phyloP scores from a whole-genome alignment of 345 rosid species.

The Lumnitzera littorea region DNA sequence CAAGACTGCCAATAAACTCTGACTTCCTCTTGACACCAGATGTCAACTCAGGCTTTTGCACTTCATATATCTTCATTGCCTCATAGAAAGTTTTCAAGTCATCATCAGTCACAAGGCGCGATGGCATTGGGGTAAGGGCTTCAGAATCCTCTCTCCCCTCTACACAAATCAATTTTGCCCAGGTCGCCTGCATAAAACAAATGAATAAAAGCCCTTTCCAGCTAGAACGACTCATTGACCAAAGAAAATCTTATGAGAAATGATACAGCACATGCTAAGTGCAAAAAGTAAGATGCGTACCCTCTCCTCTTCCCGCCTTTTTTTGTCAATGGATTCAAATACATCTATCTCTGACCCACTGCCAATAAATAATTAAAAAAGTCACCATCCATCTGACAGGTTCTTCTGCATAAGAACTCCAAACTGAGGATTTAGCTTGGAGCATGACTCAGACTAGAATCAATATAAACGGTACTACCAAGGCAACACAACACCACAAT shows the following conservation, averaged over 20 bases:
- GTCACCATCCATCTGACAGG: not conserved
- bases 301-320: conserved; percentile 65
- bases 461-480: no score
- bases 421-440: not conserved
- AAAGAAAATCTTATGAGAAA: not conserved
- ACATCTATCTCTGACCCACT: conserved; percentile 88
- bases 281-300: conserved; percentile 22
- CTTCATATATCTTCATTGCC: conserved; percentile 65
- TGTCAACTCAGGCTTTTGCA: conserved; percentile 35
- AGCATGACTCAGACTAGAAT: no score
- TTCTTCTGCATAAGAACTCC: not conserved
- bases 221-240: not conserved
- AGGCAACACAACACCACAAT: no score
- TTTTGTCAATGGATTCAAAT: conserved; percentile 75
- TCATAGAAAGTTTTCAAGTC: conserved; percentile 65
- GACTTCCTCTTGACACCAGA: conserved; percentile 60
- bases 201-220: not conserved
- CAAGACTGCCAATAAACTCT: conserved; percentile 46
- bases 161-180: conserved; percentile 50
- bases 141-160: conserved; percentile 35
- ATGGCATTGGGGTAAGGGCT: conserved; percentile 45
- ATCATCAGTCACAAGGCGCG: conserved; percentile 83
- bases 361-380: conserved; percentile 11
- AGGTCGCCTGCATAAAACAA: conserved; percentile 43
- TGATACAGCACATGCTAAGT: no score